Evolutionary conservation across 352 stramenopile species (phyloP).

Genomic region (Globisporangium radiosum): DNA sequence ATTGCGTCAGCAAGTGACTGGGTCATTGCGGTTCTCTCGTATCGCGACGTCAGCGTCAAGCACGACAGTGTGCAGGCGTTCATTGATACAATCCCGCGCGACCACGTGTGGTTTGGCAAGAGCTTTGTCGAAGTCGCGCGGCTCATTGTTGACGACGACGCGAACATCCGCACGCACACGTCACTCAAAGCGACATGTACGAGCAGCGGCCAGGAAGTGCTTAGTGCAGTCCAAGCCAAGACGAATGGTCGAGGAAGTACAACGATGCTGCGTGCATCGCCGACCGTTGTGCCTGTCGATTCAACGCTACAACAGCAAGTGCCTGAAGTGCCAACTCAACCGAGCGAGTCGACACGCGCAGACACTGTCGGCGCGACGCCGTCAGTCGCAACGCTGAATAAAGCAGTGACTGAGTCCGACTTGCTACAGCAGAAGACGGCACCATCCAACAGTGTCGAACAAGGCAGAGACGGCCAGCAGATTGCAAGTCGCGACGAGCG

Average conservation of each 20-base stretch:
- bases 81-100: not conserved
- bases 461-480: not conserved
- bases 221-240: not conserved
- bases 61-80: not conserved
- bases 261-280: not conserved
- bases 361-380: not conserved
- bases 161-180: not conserved
- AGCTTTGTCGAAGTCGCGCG: slow-evolving; percentile 4
- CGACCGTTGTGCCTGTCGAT: not conserved
- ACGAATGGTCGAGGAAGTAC: too few relatives aligned
- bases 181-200: not conserved
- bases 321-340: not conserved
- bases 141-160: slow-evolving; percentile 8
- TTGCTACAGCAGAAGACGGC: not conserved
- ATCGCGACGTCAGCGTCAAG: not conserved
- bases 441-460: not conserved
- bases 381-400: not conserved
- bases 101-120: slow-evolving; percentile 1
- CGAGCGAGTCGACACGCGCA: not conserved
- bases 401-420: not conserved
- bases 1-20: slow-evolving; percentile 8
- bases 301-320: not conserved
- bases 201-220: not conserved
- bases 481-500: not conserved
- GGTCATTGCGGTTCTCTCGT: slow-evolving; percentile 1